Evolutionary conservation across 768 basidiomycete genomes (phyloP).

Genomic region (Lyophyllum shimeji): DNA sequence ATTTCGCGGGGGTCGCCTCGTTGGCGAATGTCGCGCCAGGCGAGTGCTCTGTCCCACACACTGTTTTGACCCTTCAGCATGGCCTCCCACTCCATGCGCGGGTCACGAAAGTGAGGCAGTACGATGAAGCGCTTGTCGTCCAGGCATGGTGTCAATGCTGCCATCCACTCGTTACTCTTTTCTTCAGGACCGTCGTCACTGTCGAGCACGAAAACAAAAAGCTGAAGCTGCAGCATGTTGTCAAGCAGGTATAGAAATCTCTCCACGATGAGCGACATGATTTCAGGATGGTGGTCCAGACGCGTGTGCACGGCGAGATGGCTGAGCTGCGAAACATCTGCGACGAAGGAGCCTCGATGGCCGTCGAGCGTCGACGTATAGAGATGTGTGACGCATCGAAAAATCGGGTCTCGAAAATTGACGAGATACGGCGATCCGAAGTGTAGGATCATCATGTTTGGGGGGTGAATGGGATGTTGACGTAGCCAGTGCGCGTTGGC

Average conservation of each 20-base stretch:
- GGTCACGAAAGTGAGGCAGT: slow-evolving; percentile 9
- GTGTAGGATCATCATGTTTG: slow-evolving; percentile 29
- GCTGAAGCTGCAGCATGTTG: neutral
- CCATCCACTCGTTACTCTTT: neutral
- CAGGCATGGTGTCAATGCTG: neutral
- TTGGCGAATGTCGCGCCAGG: slow-evolving; percentile 9
- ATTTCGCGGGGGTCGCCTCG: neutral
- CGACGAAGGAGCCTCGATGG: slow-evolving; percentile 28
- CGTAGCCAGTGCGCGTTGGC: slow-evolving; percentile 36
- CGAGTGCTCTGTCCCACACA: slow-evolving; percentile 16
- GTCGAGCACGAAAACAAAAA: slow-evolving; percentile 11
- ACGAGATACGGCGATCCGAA: slow-evolving; percentile 32
- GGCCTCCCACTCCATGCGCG: slow-evolving; percentile 12
- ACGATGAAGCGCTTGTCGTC: slow-evolving; percentile 8
- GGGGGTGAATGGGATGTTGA: slow-evolving; percentile 28
- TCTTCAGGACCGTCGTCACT: neutral
- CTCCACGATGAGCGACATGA: neutral
- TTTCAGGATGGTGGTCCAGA: slow-evolving; percentile 10
- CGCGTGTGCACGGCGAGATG: slow-evolving; percentile 34
- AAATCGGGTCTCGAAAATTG: slow-evolving; percentile 34
- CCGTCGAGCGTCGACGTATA: slow-evolving; percentile 32
- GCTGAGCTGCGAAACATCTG: slow-evolving; percentile 30
- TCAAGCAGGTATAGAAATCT: slow-evolving; percentile 1
- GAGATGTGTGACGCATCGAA: slow-evolving; percentile 32
- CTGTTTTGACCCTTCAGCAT: slow-evolving; percentile 1